A percentile compares a stretch with the other conserved stretches of the same genome.
These are phyloP conservation scores for Torulaspora globosa DNA, from an alignment of 1,139 yeast genomes.

Conservation along the genomic window DNA sequence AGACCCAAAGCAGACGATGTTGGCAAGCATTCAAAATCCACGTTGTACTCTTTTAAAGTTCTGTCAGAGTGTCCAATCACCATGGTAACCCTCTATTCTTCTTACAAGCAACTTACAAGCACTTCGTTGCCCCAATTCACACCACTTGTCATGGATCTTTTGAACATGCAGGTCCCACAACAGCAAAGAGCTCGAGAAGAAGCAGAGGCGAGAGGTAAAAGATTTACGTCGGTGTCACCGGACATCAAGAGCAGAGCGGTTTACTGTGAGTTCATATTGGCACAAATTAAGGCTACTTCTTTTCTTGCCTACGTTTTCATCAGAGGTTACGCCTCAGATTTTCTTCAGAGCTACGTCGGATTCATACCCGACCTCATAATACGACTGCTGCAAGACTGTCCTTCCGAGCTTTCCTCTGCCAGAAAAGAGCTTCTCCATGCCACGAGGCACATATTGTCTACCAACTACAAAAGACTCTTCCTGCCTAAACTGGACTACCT, in stretches of 20 bases:
- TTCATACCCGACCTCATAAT: constrained; percentile 83
- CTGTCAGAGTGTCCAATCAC: constrained; percentile 96
- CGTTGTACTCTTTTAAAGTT: constrained; percentile 81
- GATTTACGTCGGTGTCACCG: constrained; percentile 54
- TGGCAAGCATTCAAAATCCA: constrained; percentile 40
- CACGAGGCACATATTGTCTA: constrained; percentile 86
- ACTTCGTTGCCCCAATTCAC: constrained; percentile 71
- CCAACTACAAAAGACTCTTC: constrained; percentile 78
- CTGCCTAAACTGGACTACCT: constrained; percentile 80
- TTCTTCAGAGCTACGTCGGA: constrained; percentile 59
- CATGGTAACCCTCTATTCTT: constrained; percentile 84
- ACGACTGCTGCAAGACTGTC: constrained; percentile 87
- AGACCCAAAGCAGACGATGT: neutral
- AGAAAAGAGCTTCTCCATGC: constrained; percentile 92
- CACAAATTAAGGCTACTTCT: constrained; percentile 97
- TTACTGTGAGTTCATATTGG: constrained; percentile 82
- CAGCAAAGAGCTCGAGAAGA: constrained; percentile 65
- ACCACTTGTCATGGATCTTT: constrained; percentile 74
- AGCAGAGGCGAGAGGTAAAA: constrained; percentile 53
- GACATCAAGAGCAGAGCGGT: constrained; percentile 73
- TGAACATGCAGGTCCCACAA: constrained; percentile 70
- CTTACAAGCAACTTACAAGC: constrained; percentile 72
- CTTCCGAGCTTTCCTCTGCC: constrained; percentile 90
- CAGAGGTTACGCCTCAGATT: constrained; percentile 71
- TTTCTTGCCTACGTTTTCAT: constrained; percentile 89